Evolutionary conservation across 306 rosid species (phyloP).

Genomic region (Rubus idaeus): DNA sequence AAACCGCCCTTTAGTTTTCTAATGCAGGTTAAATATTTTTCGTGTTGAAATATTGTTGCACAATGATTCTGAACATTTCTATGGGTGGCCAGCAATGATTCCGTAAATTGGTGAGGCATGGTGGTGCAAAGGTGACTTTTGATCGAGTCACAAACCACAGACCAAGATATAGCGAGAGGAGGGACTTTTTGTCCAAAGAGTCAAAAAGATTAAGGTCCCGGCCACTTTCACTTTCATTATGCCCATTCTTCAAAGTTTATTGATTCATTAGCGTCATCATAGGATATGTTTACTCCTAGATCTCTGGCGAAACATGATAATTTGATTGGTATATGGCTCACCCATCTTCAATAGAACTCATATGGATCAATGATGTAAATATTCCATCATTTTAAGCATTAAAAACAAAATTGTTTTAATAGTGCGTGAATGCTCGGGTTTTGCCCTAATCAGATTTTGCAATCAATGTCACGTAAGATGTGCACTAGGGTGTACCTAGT

Average conservation of each 20-base stretch:
- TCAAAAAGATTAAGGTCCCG: conserved; percentile 16
- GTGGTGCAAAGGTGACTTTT: conserved; percentile 22
- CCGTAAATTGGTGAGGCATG: conserved; percentile 9
- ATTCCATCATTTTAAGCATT: no score
- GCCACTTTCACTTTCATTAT: not conserved
- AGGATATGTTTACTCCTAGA: not conserved
- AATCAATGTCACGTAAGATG: no score
- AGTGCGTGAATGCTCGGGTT: no score
- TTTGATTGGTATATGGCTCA: not conserved
- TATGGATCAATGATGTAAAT: not conserved
- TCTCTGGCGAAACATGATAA: not conserved
- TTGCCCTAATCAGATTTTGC: no score
- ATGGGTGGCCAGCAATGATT: not conserved
- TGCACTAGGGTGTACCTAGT: no score
- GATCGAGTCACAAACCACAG: conserved; percentile 19
- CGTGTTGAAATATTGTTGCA: not conserved
- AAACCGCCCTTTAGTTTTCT: not conserved
- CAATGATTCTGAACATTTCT: not conserved
- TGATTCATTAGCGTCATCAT: not conserved
- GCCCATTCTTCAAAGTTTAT: not conserved
- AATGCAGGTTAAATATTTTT: not conserved
- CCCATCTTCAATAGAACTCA: not conserved
- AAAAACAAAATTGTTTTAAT: no score
- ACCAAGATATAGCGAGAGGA: conserved; percentile 9
- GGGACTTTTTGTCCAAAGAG: conserved; percentile 5